Conservation (phyloP, 192 early-diverging fungal species). For the Coemansia sp. region DNA sequence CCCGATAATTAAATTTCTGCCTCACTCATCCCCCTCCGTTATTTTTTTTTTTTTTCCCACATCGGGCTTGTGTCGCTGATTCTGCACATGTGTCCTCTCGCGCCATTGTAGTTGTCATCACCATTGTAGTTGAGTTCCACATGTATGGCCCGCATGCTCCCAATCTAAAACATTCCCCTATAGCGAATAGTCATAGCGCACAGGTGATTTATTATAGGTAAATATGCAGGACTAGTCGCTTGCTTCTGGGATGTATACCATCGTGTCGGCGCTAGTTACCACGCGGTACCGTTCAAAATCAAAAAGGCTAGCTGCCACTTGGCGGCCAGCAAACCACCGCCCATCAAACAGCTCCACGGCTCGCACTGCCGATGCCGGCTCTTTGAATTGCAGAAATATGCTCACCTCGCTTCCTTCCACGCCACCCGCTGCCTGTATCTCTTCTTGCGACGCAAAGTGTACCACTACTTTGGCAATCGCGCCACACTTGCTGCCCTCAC, state of each 20-base stretch:
- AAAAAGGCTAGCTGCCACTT: slow-evolving; percentile 64
- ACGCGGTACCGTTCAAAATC: slow-evolving; percentile 59
- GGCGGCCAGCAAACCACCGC: slow-evolving; percentile 83
- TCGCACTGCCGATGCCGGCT: slow-evolving; percentile 36
- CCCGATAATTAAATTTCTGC: background rate
- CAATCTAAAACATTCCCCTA: background rate
- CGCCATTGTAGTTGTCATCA: background rate
- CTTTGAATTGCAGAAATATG: slow-evolving; percentile 76
- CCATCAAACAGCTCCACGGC: slow-evolving; percentile 71
- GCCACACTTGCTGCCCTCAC: slow-evolving; percentile 84
- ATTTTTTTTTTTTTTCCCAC: slow-evolving; percentile 6
- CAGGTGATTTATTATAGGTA: background rate
- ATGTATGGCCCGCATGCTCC: slow-evolving; percentile 5
- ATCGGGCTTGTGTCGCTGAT: slow-evolving; percentile 5
- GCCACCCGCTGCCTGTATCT: slow-evolving; percentile 11
- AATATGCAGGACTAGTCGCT: background rate
- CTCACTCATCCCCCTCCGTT: background rate
- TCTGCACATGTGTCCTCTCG: background rate
- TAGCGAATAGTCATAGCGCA: background rate
- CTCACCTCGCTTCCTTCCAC: slow-evolving; percentile 57
- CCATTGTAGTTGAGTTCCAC: background rate
- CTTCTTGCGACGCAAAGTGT: slow-evolving; percentile 51
- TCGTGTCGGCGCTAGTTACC: slow-evolving; percentile 51
- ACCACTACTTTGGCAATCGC: slow-evolving; percentile 66
- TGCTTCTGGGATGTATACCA: slow-evolving; percentile 47